Evolutionary conservation across 2,329 filamentous ascomycete genomes (phyloP).

Genomic region (Penicillium sp.): DNA sequence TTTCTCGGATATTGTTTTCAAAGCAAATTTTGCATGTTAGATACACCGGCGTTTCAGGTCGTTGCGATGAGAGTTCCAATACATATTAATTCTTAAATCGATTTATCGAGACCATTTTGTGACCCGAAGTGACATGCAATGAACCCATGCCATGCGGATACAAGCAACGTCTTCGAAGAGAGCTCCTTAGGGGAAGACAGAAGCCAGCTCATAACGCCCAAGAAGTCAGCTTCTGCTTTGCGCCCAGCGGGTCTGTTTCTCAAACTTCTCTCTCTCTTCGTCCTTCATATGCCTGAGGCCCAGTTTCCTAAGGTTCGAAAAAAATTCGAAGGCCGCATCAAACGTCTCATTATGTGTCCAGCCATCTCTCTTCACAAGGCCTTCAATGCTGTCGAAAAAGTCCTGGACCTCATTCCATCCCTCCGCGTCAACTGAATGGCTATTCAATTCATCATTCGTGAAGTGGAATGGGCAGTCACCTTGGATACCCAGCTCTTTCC

Average conservation of each 20-base stretch:
- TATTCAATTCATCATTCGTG: constrained; percentile 20
- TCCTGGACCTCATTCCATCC: constrained; percentile 30
- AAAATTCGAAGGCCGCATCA: constrained; percentile 35
- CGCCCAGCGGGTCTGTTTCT: constrained; percentile 32
- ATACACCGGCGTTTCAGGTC: no score
- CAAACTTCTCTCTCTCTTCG: constrained; percentile 32
- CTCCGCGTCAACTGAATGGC: constrained; percentile 19
- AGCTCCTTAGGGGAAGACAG: no score
- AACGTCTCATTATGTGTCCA: constrained; percentile 39
- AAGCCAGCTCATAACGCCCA: no score
- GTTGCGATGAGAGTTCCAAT: no score
- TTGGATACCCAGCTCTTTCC: constrained; percentile 19
- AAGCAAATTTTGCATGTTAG: no score
- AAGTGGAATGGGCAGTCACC: constrained; percentile 24
- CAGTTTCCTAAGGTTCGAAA: constrained; percentile 34
- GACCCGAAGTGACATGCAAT: no score
- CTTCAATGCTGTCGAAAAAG: constrained; percentile 37
- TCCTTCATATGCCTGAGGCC: constrained; percentile 32
- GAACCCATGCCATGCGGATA: no score
- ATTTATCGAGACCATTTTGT: no score
- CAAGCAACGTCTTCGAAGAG: no score
- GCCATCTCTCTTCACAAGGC: constrained; percentile 38
- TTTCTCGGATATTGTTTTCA: no score
- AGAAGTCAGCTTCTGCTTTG: no score
- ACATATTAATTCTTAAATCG: no score